Evolutionary conservation across 129 eudicot species (phyloP).

Genomic region (Apium graveolens): DNA sequence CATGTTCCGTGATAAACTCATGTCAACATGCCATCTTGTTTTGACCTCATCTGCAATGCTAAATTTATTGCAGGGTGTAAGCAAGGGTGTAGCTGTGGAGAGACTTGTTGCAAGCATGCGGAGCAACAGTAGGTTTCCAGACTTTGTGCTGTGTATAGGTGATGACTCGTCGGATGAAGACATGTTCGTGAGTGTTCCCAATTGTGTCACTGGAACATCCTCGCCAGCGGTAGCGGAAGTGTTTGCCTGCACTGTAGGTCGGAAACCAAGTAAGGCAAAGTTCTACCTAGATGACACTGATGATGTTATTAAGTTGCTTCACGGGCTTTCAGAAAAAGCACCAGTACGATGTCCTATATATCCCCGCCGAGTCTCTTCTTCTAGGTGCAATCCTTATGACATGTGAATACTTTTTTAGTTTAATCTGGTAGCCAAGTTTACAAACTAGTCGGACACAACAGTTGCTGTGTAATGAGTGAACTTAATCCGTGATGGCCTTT

Average conservation of each 20-base stretch:
- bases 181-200: conserved; percentile 76
- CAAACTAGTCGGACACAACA: background rate
- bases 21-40: background rate
- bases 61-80: conserved; percentile 59
- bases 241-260: conserved; percentile 93
- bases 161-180: conserved; percentile 96
- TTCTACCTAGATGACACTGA: conserved; percentile 76
- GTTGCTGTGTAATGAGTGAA: background rate
- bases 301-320: conserved; percentile 73
- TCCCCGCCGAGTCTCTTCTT: conserved; percentile 22
- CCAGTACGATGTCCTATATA: conserved; percentile 26
- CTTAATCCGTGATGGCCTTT: background rate
- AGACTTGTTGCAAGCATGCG: conserved; percentile 54
- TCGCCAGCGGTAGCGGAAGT: conserved; percentile 47
- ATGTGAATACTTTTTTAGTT: background rate
- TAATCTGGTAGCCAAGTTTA: background rate
- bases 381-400: conserved; percentile 9
- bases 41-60: background rate
- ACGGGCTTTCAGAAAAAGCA: conserved; percentile 50
- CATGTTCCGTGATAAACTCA: background rate
- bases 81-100: conserved; percentile 85
- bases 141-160: conserved; percentile 84
- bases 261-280: conserved; percentile 95
- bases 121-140: conserved; percentile 46
- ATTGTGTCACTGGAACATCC: conserved; percentile 32